Percentiles rank a stretch among this genome's conserved stretches.
These are phyloP conservation scores for Lentinula sp. DNA, from an alignment of 768 basidiomycete genomes.

Conservation along the genomic window DNA sequence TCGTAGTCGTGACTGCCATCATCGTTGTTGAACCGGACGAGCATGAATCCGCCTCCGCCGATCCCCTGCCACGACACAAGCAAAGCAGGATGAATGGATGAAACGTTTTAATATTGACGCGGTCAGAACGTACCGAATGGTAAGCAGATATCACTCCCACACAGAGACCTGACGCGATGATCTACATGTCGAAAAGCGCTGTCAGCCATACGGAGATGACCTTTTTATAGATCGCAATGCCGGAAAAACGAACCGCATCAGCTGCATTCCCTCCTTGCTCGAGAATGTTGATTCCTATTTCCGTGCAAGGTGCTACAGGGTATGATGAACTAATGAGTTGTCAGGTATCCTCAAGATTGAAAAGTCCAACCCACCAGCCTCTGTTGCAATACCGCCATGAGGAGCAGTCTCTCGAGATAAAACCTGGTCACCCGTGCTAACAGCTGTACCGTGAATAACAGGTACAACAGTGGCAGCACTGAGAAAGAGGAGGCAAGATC, in stretches of 20 bases:
- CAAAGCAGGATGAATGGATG: not conserved
- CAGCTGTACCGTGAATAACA: not conserved
- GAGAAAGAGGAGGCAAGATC: not conserved
- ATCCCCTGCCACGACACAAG: not conserved
- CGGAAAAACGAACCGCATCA: conserved; percentile 26
- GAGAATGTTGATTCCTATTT: conserved; percentile 34
- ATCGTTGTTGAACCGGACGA: conserved; percentile 4
- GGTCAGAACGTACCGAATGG: conserved; percentile 10
- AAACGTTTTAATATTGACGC: not conserved
- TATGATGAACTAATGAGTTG: too few species aligned
- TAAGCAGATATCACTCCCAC: conserved; percentile 29
- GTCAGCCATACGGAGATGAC: not conserved
- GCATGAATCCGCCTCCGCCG: conserved; percentile 5
- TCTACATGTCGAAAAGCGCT: conserved; percentile 2
- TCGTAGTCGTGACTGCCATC: conserved; percentile 6
- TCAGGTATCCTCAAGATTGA: not conserved
- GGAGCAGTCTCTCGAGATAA: not conserved
- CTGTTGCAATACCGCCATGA: conserved; percentile 3
- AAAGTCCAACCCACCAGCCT: not conserved
- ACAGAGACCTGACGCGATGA: conserved; percentile 36
- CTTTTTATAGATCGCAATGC: not conserved
- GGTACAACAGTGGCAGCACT: not conserved
- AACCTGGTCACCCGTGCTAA: conserved; percentile 3
- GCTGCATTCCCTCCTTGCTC: conserved; percentile 39
- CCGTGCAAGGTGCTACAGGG: conserved; percentile 19